Evolutionary conservation across 2,329 filamentous ascomycete genomes (phyloP), one percentile per base, ranked within the genome.

Genomic region (Botrytis fabae): DNA sequence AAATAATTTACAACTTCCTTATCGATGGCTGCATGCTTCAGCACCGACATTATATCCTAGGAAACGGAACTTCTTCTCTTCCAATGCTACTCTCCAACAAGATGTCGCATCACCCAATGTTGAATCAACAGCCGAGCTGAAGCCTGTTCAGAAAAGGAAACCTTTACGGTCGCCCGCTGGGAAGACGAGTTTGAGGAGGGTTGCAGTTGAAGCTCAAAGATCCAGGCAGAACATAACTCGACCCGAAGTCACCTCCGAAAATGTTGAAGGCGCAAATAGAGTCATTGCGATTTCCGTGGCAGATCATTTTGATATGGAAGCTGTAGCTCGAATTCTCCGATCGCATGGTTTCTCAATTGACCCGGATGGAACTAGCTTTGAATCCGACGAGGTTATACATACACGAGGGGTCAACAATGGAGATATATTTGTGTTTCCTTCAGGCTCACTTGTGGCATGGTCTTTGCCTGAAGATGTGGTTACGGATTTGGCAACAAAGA

Each of bases 391-490:
- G 78, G 88, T 91, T 9, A 87, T 91, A 66, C 89, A 91, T 79
- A 89, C 89, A 10, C 84, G 88, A 69, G 85, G 86, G 14, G 85
- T 87, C 74, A 87, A 89, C 80, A 86, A 89, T 73, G 95, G 94
- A 48, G 96, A 99, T 83, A 90, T 98, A 69, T 98, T 98, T 80
- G 91, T 99, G 73, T 99, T 99, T 77, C 94, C 95, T 14, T 97
- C 95, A 0, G 96, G 96, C 18, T 97, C 95, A 20, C 88, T 98
- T 12, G 96, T 98, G 9, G 92, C 93, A 38, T 99, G 96, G 96
- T 93, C 93, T 8, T 86, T 98, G 1, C 91, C 93, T 0, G 88
- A 94, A 74, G 89, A 92, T 73, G 89, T 94, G 28, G 91, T 94
- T 25, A 87, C 86, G 32, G 87, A 87, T 66, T 84, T 94, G 38